phyloP scores from a whole-genome alignment of 495 filamentous ascomycete species.

The Clohesyomyces aquaticus region DNA sequence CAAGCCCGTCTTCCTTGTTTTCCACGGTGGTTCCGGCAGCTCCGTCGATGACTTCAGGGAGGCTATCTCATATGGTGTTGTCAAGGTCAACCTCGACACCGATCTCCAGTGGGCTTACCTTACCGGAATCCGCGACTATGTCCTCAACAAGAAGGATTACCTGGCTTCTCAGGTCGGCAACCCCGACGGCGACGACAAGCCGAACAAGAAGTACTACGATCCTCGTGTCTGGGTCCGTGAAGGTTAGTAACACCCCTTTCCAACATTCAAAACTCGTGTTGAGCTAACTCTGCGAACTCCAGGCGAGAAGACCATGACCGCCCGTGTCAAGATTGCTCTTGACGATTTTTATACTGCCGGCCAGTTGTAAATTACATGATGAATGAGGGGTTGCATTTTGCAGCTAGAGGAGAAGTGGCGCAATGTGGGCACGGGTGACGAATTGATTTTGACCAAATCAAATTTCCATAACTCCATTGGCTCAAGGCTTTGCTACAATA shows the following conservation, averaged over 20 bases:
- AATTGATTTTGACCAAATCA: too few species aligned
- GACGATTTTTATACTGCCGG: slow-evolving; percentile 89
- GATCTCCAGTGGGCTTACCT: slow-evolving; percentile 88
- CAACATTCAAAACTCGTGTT: too few species aligned
- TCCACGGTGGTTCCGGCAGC: slow-evolving; percentile 95
- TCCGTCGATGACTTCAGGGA: slow-evolving; percentile 61
- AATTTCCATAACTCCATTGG: too few species aligned
- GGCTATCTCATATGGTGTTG: slow-evolving; percentile 70
- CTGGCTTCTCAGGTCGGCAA: slow-evolving; percentile 83
- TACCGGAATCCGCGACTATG: slow-evolving; percentile 87
- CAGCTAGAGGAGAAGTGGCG: background rate
- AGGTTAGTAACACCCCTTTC: slow-evolving; percentile 23
- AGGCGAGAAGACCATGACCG: slow-evolving; percentile 94
- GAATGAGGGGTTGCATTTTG: background rate
- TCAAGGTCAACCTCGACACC: slow-evolving; percentile 98
- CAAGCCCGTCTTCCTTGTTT: slow-evolving; percentile 98
- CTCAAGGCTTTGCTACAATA: too few species aligned
- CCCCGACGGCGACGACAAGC: slow-evolving; percentile 93
- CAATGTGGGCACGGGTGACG: background rate
- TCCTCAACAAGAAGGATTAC: slow-evolving; percentile 94
- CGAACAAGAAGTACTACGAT: slow-evolving; percentile 99
- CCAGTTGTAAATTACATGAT: slow-evolving; percentile 64
- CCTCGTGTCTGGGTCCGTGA: slow-evolving; percentile 83
- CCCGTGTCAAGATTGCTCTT: slow-evolving; percentile 77
- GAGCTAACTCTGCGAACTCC: too few species aligned